Percentiles rank a stretch among this genome's conserved stretches.
Evolutionary conservation across 306 rosid species (phyloP).

Genomic region (Ceratonia siliqua): DNA sequence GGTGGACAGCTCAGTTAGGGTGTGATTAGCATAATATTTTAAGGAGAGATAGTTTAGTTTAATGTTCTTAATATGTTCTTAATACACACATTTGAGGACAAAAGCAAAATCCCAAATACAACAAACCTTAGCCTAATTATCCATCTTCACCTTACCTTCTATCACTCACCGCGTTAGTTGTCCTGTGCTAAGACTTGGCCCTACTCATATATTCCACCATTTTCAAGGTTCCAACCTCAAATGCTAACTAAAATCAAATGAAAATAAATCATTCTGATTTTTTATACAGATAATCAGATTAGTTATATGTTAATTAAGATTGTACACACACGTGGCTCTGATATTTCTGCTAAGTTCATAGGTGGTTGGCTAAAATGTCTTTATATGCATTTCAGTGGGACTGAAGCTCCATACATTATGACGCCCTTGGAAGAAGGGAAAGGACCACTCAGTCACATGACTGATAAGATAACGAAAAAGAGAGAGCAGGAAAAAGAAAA

Average conservation of each 20-base stretch:
- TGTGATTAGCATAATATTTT: slow-evolving; percentile 27
- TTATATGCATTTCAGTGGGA: slow-evolving; percentile 44
- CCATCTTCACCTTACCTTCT: slow-evolving; percentile 24
- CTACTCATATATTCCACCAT: slow-evolving; percentile 36
- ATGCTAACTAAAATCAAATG: no score
- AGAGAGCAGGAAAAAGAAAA: not conserved
- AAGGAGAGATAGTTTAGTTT: slow-evolving; percentile 1
- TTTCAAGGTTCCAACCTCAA: no score
- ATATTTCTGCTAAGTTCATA: no score
- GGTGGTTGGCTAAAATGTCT: no score
- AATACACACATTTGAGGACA: slow-evolving; percentile 36
- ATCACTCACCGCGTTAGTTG: slow-evolving; percentile 35
- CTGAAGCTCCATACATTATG: slow-evolving; percentile 44
- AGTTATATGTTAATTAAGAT: no score
- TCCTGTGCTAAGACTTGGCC: slow-evolving; percentile 31
- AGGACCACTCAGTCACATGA: slow-evolving; percentile 61
- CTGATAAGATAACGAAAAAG: not conserved
- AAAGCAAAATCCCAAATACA: slow-evolving; percentile 25
- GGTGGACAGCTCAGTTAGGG: slow-evolving; percentile 29
- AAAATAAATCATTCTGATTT: no score
- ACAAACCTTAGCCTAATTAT: slow-evolving; percentile 39
- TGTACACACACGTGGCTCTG: no score
- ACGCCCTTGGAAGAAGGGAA: slow-evolving; percentile 33
- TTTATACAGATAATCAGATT: no score
- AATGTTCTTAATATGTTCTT: slow-evolving; percentile 37